Evolutionary conservation across 306 rosid genomes (phyloP).

Genomic region (Argentina anserina): DNA sequence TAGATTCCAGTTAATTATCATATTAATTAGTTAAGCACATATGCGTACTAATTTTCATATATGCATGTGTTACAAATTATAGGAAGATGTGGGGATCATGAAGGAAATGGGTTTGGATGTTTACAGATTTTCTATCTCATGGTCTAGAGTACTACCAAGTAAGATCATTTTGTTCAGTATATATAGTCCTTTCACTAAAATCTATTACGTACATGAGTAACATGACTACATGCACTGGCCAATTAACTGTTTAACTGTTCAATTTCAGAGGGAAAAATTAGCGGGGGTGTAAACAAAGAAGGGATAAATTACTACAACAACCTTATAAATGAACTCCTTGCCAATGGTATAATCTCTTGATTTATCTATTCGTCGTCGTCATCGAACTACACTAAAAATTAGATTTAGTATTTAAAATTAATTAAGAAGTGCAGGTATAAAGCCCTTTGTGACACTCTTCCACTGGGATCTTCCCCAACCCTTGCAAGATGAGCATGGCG

Average conservation of each 20-base stretch:
- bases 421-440: conserved; percentile 24
- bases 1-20: not conserved
- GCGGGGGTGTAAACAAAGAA: conserved; percentile 54
- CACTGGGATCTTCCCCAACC: conserved; percentile 68
- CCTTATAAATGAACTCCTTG: conserved; percentile 47
- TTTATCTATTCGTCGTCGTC: no score
- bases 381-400: no score
- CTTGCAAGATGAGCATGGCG: conserved; percentile 50
- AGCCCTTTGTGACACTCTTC: conserved; percentile 51
- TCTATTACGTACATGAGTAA: not conserved
- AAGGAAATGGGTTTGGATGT: conserved; percentile 39
- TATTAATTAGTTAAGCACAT: not conserved
- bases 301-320: conserved; percentile 62
- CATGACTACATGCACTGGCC: no score
- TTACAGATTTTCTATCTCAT: conserved; percentile 44
- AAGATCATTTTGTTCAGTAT: not conserved
- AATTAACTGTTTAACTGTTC: no score
- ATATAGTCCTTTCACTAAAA: no score
- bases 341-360: conserved; percentile 33
- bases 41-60: not conserved
- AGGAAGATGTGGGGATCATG: conserved; percentile 41
- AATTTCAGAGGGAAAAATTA: conserved; percentile 47
- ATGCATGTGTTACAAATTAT: not conserved
- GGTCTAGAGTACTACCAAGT: conserved; percentile 47
- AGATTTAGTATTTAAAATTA: no score